These are phyloP conservation scores for Linum tenue DNA, from an alignment of 345 rosid species.

Conservation along the genomic window DNA sequence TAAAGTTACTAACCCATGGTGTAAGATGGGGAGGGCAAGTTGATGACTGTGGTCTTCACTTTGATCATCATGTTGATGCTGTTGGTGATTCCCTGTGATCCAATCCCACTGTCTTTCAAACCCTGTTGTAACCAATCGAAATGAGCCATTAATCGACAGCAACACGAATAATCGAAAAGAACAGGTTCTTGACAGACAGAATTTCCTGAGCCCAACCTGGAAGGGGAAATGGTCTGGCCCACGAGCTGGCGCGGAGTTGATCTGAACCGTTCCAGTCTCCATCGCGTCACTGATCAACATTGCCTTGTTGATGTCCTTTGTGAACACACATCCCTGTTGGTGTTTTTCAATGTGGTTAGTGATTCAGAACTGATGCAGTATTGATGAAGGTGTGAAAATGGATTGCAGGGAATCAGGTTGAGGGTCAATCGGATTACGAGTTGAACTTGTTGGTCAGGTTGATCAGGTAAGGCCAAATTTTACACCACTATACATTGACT, in stretches of 20 bases:
- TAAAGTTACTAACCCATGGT: constrained; percentile 60
- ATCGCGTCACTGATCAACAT: constrained; percentile 85
- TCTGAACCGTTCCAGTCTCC: constrained; percentile 99
- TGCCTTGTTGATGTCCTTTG: constrained; percentile 87
- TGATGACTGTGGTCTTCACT: constrained; percentile 87
- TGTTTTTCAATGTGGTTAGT: too few species aligned
- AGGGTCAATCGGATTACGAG: too few species aligned
- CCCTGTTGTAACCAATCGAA: constrained; percentile 39
- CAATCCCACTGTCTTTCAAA: constrained; percentile 93
- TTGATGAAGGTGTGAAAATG: background rate
- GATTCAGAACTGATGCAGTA: background rate
- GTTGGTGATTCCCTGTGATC: constrained; percentile 95
- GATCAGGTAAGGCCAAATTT: too few species aligned
- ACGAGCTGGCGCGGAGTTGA: constrained; percentile 98
- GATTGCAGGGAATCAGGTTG: too few species aligned
- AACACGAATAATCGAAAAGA: background rate
- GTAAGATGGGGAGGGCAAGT: constrained; percentile 82
- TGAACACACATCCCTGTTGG: constrained; percentile 80
- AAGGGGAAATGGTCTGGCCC: constrained; percentile 99
- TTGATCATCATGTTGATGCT: constrained; percentile 95
- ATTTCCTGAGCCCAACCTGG: constrained; percentile 42
- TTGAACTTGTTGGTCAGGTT: too few species aligned
- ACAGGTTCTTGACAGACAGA: background rate
- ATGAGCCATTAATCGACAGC: background rate
- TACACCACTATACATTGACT: too few species aligned